Evolutionary conservation across 495 filamentous ascomycete genomes (phyloP).

Genomic region (Penicillium waksmanii): DNA sequence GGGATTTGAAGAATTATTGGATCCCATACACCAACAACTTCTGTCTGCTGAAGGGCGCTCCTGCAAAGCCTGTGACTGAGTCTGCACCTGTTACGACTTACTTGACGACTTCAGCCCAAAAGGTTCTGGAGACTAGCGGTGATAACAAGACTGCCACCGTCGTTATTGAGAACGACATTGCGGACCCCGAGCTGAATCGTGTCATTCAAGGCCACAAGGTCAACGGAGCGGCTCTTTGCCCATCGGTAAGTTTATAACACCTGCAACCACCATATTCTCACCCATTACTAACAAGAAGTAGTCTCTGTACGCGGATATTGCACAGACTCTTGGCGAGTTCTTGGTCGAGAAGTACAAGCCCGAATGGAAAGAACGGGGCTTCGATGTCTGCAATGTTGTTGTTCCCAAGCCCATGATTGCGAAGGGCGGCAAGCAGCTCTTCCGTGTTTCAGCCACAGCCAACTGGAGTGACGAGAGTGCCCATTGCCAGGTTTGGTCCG

Average conservation of each 20-base stretch:
- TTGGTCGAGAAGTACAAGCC: constrained; percentile 62
- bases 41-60: constrained; percentile 50
- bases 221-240: constrained; percentile 62
- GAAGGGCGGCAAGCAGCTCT: constrained; percentile 53
- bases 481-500: constrained; percentile 44
- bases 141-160: constrained; percentile 58
- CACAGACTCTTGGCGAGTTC: constrained; percentile 72
- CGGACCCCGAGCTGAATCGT: constrained; percentile 59
- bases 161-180: constrained; percentile 69
- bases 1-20: constrained; percentile 85
- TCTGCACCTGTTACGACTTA: constrained; percentile 39
- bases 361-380: constrained; percentile 53
- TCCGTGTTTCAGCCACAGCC: constrained; percentile 43
- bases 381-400: constrained; percentile 66
- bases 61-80: constrained; percentile 27
- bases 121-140: constrained; percentile 58
- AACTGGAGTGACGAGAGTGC: constrained; percentile 37
- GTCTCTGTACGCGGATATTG: constrained; percentile 78
- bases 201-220: constrained; percentile 73
- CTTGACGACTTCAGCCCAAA: constrained; percentile 49
- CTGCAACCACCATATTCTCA: not conserved
- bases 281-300: constrained; percentile 24
- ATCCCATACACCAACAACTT: constrained; percentile 70
- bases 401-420: constrained; percentile 75
- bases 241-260: constrained; percentile 46